Conservation (phyloP, 306 rosid species). For the Citrullus colocynthis region DNA sequence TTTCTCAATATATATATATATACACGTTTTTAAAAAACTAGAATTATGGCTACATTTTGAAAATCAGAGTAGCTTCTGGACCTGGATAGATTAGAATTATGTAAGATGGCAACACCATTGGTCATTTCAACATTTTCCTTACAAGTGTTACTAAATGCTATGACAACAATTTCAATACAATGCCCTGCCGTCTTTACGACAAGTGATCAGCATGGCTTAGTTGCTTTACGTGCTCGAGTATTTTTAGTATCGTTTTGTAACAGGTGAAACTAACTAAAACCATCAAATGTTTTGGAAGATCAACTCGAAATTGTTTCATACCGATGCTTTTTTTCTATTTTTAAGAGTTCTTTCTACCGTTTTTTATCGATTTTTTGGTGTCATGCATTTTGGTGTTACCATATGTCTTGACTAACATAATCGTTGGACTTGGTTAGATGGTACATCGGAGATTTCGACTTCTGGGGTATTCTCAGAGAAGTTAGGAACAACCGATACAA, state of each 20-base stretch:
- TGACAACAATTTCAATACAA: neutral
- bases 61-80: neutral
- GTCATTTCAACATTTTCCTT: neutral
- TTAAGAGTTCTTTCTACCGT: neutral
- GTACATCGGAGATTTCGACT: constrained; percentile 36
- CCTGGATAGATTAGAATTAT: neutral
- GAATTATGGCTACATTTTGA: neutral
- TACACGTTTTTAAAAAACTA: neutral
- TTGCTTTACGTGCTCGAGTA: neutral
- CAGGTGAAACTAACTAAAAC: neutral
- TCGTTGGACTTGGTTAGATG: constrained; percentile 16
- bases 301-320: neutral
- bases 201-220: neutral
- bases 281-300: neutral
- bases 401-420: neutral
- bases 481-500: constrained; percentile 28
- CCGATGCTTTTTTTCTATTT: neutral
- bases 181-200: neutral
- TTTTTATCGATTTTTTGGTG: neutral
- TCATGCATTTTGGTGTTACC: neutral
- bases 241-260: neutral
- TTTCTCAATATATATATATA: no score
- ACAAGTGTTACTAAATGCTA: neutral
- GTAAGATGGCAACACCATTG: neutral
- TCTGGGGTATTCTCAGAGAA: constrained; percentile 43